Conservation (phyloP, 768 basidiomycete species). For the Pleurotus ostreatus region DNA sequence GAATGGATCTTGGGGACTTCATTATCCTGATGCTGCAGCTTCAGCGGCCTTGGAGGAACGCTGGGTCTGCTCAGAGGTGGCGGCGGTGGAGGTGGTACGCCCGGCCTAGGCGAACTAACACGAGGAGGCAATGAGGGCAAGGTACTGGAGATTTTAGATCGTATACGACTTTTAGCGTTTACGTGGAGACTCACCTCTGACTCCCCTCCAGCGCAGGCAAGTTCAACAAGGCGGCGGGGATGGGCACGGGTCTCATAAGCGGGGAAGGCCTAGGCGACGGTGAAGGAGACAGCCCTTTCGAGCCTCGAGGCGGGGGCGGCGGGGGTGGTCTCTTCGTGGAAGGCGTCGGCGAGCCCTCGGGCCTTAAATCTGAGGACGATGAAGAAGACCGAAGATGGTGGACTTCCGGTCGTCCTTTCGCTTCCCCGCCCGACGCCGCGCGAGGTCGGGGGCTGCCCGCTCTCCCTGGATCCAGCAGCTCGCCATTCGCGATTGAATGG, state of each 20-base stretch:
- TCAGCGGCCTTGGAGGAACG: constrained; percentile 20
- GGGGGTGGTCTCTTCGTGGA: constrained; percentile 55
- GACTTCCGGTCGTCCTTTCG: constrained; percentile 19
- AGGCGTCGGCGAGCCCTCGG: constrained; percentile 8
- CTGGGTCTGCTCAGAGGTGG: constrained; percentile 17
- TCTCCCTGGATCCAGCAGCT: constrained; percentile 19
- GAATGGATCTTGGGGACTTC: constrained; percentile 8
- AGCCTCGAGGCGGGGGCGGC: constrained; percentile 44
- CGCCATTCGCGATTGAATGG: constrained; percentile 11
- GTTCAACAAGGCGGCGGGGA: constrained; percentile 24
- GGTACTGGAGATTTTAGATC: neutral
- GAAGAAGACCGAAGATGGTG: constrained; percentile 40
- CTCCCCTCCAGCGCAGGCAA: too few species aligned
- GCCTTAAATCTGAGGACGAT: constrained; percentile 53
- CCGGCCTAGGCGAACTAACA: neutral
- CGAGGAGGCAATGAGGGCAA: neutral
- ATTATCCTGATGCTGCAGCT: neutral
- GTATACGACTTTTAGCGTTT: constrained; percentile 12
- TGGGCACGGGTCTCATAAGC: constrained; percentile 47
- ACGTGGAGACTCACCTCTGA: constrained; percentile 13
- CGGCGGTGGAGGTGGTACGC: constrained; percentile 10
- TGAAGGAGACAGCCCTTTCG: constrained; percentile 30
- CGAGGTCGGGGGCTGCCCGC: constrained; percentile 37
- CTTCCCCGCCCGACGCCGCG: constrained; percentile 28
- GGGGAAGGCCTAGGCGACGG: constrained; percentile 43